Conservation (phyloP, 169 alveolate genomes). For the Cryptosporidium sp. region DNA sequence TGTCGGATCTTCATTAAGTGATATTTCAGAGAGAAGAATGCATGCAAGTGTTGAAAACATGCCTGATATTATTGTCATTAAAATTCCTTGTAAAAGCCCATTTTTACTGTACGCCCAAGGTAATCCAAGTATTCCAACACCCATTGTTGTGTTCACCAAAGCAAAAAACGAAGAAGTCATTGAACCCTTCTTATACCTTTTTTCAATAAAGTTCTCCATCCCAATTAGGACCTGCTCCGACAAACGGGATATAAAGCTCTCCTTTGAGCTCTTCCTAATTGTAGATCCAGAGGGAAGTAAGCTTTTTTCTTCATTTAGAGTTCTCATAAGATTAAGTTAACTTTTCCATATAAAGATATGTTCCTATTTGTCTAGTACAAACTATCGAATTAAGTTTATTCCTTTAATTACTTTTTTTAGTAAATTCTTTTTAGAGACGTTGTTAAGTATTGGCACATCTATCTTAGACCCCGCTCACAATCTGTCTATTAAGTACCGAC, state of each 20-base stretch:
- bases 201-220: slow-evolving; percentile 64
- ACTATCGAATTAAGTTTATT: neutral
- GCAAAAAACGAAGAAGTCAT: slow-evolving; percentile 71
- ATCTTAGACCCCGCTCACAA: neutral
- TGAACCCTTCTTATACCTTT: slow-evolving; percentile 51
- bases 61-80: slow-evolving; percentile 48
- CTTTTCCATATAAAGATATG: neutral
- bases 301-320: slow-evolving; percentile 37
- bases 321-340: slow-evolving; percentile 5
- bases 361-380: neutral
- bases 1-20: slow-evolving; percentile 37
- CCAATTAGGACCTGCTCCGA: slow-evolving; percentile 70
- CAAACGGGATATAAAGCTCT: slow-evolving; percentile 63
- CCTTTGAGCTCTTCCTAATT: slow-evolving; percentile 35
- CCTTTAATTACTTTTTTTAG: neutral
- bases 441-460: neutral
- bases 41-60: slow-evolving; percentile 68
- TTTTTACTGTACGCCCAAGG: slow-evolving; percentile 75
- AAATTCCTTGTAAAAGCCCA: slow-evolving; percentile 67
- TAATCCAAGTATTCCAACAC: slow-evolving; percentile 68
- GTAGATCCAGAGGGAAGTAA: slow-evolving; percentile 27
- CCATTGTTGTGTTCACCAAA: slow-evolving; percentile 74
- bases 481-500: slow-evolving; percentile 16
- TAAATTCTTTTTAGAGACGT: neutral
- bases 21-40: slow-evolving; percentile 55